Conservation (phyloP, 2,329 filamentous ascomycete species). For the Neoascochyta sp. region DNA sequence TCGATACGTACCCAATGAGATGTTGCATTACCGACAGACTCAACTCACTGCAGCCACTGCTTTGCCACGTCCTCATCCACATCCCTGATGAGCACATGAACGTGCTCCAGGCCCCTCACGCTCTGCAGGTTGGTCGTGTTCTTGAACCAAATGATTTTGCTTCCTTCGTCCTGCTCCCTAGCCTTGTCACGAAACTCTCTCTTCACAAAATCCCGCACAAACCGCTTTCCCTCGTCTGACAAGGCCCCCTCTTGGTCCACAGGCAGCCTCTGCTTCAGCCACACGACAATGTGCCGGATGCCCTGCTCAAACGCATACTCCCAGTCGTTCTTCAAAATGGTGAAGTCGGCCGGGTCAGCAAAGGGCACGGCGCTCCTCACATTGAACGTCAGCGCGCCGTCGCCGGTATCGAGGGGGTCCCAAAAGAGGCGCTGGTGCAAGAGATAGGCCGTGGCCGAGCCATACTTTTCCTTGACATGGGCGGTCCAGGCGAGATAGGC, state of each 20-base stretch:
- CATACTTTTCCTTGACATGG: conserved; percentile 53
- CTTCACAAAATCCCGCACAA: conserved; percentile 33
- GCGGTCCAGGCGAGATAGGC: conserved; percentile 59
- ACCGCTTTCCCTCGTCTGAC: conserved; percentile 22
- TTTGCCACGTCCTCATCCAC: conserved; percentile 54
- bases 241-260: conserved; percentile 31
- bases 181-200: conserved; percentile 47
- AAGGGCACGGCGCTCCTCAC: conserved; percentile 52
- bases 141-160: conserved; percentile 61
- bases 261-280: conserved; percentile 43
- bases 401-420: conserved; percentile 27
- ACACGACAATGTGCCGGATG: conserved; percentile 56
- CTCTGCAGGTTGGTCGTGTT: conserved; percentile 61
- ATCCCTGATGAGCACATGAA: conserved; percentile 71
- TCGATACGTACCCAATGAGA: too few relatives aligned
- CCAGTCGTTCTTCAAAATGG: conserved; percentile 61
- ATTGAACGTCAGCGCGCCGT: conserved; percentile 34
- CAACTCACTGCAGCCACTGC: conserved; percentile 5
- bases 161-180: conserved; percentile 36
- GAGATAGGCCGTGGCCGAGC: conserved; percentile 55
- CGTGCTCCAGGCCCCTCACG: conserved; percentile 63
- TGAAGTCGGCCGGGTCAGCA: conserved; percentile 52
- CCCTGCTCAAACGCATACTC: conserved; percentile 56
- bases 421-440: conserved; percentile 54
- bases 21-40: too few relatives aligned